phyloP scores from a whole-genome alignment of 148 eudicot species.

The Vaccinium corymbosum region DNA sequence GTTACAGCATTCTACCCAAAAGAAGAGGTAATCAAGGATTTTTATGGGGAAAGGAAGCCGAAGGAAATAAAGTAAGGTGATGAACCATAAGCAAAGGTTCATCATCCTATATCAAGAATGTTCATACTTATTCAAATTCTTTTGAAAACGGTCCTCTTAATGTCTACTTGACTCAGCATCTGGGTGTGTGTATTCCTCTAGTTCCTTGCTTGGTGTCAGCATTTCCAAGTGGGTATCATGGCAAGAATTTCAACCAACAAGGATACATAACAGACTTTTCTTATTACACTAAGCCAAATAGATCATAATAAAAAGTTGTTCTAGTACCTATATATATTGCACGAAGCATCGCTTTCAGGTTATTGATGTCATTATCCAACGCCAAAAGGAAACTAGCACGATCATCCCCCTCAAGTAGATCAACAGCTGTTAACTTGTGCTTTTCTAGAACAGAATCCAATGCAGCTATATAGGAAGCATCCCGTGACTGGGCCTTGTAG shows the following conservation, averaged over 20 bases:
- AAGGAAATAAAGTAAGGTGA: neutral
- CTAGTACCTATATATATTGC: slow-evolving; percentile 82
- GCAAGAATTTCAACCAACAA: neutral
- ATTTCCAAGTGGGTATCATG: neutral
- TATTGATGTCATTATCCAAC: slow-evolving; percentile 73
- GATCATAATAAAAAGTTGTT: neutral
- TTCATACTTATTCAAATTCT: neutral
- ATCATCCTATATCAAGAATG: neutral
- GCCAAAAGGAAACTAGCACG: slow-evolving; percentile 57
- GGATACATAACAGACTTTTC: neutral
- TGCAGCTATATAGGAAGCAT: slow-evolving; percentile 65
- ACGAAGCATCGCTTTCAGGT: slow-evolving; percentile 94
- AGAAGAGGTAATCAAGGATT: neutral
- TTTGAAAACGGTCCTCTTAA: neutral
- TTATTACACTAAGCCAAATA: neutral
- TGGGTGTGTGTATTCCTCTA: neutral
- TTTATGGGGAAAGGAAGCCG: neutral
- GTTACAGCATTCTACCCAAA: neutral
- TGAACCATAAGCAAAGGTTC: neutral
- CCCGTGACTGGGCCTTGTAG: slow-evolving; percentile 71
- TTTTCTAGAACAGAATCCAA: slow-evolving; percentile 83
- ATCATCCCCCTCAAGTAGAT: slow-evolving; percentile 71
- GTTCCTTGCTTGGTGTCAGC: slow-evolving; percentile 1
- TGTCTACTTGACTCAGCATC: neutral
- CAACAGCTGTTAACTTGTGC: slow-evolving; percentile 69